Percentiles rank a stretch among this genome's conserved stretches.
Conservation (phyloP, 441 rosid genomes). For the Corymbia citriodora region DNA sequence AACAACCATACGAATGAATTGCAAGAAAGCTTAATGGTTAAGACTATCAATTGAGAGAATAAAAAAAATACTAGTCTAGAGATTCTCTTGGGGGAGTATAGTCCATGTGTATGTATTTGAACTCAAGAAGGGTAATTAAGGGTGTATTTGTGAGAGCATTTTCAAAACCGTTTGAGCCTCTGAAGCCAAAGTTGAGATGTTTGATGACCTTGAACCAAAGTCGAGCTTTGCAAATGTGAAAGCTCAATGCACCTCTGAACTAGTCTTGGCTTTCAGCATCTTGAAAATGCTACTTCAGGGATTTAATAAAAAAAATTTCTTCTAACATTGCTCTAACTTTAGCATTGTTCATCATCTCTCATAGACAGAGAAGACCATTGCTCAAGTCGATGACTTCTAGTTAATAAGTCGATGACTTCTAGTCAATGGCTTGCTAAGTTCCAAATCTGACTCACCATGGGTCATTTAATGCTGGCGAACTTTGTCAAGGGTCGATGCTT, state of each 20-base stretch:
- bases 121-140: neutral
- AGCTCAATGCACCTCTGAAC: neutral
- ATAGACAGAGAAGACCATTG: neutral
- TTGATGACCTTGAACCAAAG: neutral
- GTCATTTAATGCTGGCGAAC: rapidly evolving
- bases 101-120: neutral
- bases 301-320: neutral
- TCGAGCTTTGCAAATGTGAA: neutral
- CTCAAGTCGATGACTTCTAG: neutral
- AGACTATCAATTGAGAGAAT: neutral
- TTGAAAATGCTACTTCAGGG: rapidly evolving
- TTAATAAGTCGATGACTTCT: rapidly evolving
- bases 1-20: neutral
- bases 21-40: neutral
- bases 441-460: neutral
- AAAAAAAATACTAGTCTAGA: neutral
- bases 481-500: neutral
- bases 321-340: neutral
- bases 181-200: neutral
- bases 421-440: rapidly evolving
- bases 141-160: neutral
- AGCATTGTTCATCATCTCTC: neutral
- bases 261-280: neutral
- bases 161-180: neutral
- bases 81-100: neutral